Evolutionary conservation across 805 yeast species (phyloP), one percentile per base, ranked within the genome.

Genomic region (Candida xyloterini): DNA sequence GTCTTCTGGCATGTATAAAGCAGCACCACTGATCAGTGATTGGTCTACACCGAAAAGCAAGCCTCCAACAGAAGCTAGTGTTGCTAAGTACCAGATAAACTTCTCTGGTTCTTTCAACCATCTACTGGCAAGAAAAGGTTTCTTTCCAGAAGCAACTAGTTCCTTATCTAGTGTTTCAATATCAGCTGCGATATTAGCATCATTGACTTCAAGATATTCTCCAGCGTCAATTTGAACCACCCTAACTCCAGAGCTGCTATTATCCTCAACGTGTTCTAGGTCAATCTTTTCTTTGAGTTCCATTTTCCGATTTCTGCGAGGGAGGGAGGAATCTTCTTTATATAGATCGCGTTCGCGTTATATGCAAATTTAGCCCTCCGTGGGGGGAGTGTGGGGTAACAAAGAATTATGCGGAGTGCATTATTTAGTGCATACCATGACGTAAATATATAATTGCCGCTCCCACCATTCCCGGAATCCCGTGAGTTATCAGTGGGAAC

Each of bases 1-100:
- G 20, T 31, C 44, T 9, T 30, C 25, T 7, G 47, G 44, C 7
- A 44, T 16, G 20, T 44, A 44, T 5, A 44, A 31, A 14, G 39
- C 32, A 7, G 47, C 47, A 20, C 47, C 47, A 23, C 44, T 40
- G 15, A 44, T 44, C 10, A 44, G 37, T n/a, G 44, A 40, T 22
- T 44, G 47, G 16, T 44, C 47, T 3, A 34, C 47, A 13, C 47
- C 47, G 27, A 44, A 44, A n/a, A 44, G 33, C 15, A 44, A 31
- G 7, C 47, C 47, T 3, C 47, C 47, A 10, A 44, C 44, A 15
- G 47, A 44, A 7, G 47, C 47, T 13, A 44, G 27, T 11, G 42
- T 13, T 14, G 47, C 47, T 24, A 44, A 22, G 18, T 44, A 44
- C 47, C 44, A 40, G 15, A 44, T 40, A 14, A 44, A 44, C 10